Percentiles rank a stretch among this genome's conserved stretches.
phyloP scores from a whole-genome alignment of 192 early-diverging fungal species.

The Mortierella hygrophila region DNA sequence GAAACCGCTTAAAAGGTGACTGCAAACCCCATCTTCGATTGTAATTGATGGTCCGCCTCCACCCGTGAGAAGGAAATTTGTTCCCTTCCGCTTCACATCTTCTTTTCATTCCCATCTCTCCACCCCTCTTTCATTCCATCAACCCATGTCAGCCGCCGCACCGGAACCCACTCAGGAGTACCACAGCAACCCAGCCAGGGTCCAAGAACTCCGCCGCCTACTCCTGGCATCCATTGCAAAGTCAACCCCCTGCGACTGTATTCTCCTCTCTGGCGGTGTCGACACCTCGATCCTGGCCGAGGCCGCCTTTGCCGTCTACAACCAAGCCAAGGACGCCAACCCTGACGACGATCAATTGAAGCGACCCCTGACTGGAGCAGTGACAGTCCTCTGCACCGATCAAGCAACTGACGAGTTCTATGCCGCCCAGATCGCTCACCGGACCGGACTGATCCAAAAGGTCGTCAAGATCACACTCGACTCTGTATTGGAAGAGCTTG shows the following conservation, averaged over 20 bases:
- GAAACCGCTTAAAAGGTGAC: neutral
- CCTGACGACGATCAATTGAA: neutral
- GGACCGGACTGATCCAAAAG: slow-evolving; percentile 58
- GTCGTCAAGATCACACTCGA: slow-evolving; percentile 62
- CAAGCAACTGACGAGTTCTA: slow-evolving; percentile 67
- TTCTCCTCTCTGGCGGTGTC: slow-evolving; percentile 73
- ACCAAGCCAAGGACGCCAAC: neutral
- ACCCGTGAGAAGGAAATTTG: slow-evolving; percentile 6
- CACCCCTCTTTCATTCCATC: neutral
- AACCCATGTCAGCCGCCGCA: slow-evolving; percentile 3
- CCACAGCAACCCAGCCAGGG: slow-evolving; percentile 33
- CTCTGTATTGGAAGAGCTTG: slow-evolving; percentile 57
- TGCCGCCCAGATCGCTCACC: slow-evolving; percentile 62
- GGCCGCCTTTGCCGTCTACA: slow-evolving; percentile 42
- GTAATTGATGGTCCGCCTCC: neutral
- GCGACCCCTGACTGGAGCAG: slow-evolving; percentile 57
- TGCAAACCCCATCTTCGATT: neutral
- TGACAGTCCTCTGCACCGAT: slow-evolving; percentile 66
- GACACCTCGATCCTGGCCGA: slow-evolving; percentile 78
- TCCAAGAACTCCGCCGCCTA: slow-evolving; percentile 33
- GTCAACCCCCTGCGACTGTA: slow-evolving; percentile 50
- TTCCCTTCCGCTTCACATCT: neutral
- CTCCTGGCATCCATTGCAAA: slow-evolving; percentile 41
- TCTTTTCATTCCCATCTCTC: neutral
- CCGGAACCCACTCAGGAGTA: slow-evolving; percentile 9